Percentiles rank a stretch among this genome's conserved stretches.
These are phyloP conservation scores for Rhizopus sp. DNA, from an alignment of 371 early-diverging fungal species.

Conservation along the genomic window DNA sequence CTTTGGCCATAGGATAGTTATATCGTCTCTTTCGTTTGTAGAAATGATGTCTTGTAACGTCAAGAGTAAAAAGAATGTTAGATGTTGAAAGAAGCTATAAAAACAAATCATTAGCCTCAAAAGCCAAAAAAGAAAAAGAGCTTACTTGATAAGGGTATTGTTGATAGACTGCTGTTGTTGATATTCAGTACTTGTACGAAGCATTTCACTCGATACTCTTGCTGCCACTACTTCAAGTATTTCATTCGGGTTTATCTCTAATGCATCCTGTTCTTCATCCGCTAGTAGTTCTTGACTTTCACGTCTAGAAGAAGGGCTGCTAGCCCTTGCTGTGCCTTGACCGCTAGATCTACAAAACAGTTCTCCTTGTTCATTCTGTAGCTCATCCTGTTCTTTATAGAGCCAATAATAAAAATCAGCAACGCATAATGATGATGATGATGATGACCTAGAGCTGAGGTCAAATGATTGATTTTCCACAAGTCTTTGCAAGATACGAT, in stretches of 20 bases:
- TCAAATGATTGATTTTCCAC: slow-evolving; percentile 8
- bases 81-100: slow-evolving; percentile 44
- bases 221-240: slow-evolving; percentile 33
- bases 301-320: slow-evolving; percentile 3
- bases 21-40: slow-evolving; percentile 24
- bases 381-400: slow-evolving; percentile 13
- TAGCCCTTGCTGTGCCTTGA: background rate
- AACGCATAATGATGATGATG: background rate
- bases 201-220: slow-evolving; percentile 15
- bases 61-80: slow-evolving; percentile 34
- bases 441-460: background rate
- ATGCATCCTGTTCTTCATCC: slow-evolving; percentile 38
- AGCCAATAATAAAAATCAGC: slow-evolving; percentile 23
- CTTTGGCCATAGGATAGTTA: slow-evolving; percentile 28
- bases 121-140: background rate
- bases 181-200: slow-evolving; percentile 1
- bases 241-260: slow-evolving; percentile 32
- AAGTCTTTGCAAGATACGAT: slow-evolving; percentile 22
- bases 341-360: slow-evolving; percentile 4
- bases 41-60: slow-evolving; percentile 34
- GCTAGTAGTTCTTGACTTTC: slow-evolving; percentile 17
- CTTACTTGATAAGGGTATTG: slow-evolving; percentile 6
- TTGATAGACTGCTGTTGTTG: background rate
- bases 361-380: background rate
- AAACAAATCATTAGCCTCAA: background rate